Conservation (phyloP, 768 basidiomycete species). For the Boletus subcaerulescens region DNA sequence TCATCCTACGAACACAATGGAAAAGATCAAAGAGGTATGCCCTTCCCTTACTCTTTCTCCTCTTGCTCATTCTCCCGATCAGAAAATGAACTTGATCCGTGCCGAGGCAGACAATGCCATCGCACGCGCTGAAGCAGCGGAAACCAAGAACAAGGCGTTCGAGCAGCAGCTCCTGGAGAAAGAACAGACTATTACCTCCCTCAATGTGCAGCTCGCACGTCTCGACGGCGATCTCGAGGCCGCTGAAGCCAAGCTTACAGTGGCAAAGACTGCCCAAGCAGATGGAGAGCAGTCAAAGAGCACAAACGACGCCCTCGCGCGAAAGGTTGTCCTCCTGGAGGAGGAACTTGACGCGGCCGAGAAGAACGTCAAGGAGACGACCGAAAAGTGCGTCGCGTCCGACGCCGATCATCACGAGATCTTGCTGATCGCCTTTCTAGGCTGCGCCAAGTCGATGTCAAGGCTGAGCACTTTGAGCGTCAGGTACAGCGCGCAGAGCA, state of each 20-base stretch:
- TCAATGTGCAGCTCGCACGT: slow-evolving; percentile 64
- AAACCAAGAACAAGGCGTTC: slow-evolving; percentile 74
- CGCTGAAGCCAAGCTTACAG: slow-evolving; percentile 59
- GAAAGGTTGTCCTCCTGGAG: slow-evolving; percentile 91
- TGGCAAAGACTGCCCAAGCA: slow-evolving; percentile 59
- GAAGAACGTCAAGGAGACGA: slow-evolving; percentile 94
- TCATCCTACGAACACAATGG: slow-evolving; percentile 34
- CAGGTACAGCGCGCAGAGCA: slow-evolving; percentile 83
- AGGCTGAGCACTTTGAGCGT: slow-evolving; percentile 97
- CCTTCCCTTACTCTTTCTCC: not conserved
- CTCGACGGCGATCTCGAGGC: slow-evolving; percentile 70
- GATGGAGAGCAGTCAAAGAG: slow-evolving; percentile 71
- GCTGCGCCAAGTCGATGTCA: slow-evolving; percentile 94
- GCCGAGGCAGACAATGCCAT: slow-evolving; percentile 80
- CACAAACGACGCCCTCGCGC: slow-evolving; percentile 65
- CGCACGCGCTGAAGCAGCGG: slow-evolving; percentile 82
- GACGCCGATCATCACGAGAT: slow-evolving; percentile 9
- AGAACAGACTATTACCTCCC: slow-evolving; percentile 84
- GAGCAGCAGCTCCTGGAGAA: slow-evolving; percentile 73
- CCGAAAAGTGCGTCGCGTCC: slow-evolving; percentile 76
- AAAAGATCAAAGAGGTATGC: slow-evolving; percentile 46
- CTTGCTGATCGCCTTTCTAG: slow-evolving; percentile 41
- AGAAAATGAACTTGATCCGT: slow-evolving; percentile 80
- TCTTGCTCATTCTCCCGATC: not conserved
- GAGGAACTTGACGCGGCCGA: slow-evolving; percentile 95